Percentiles rank a stretch among this genome's conserved stretches.
phyloP scores from a whole-genome alignment of 2,329 filamentous ascomycete genomes.

The Botryotinia globosa region DNA sequence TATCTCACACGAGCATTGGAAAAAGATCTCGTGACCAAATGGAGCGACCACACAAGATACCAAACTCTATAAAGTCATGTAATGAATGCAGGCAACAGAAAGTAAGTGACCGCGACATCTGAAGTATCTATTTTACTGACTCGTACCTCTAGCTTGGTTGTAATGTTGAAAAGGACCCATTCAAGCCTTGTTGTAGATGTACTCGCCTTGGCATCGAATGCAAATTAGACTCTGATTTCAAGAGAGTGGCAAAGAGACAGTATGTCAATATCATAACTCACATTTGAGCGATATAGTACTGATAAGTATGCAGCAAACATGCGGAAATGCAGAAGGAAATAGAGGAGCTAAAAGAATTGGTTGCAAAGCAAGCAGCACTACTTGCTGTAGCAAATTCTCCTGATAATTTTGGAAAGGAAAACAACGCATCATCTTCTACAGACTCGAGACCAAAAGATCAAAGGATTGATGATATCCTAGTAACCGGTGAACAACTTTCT shows the following conservation, averaged over 20 bases:
- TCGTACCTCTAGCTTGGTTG: slow-evolving; percentile 55
- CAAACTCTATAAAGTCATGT: slow-evolving; percentile 20
- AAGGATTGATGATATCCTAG: slow-evolving; percentile 20
- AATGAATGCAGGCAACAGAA: slow-evolving; percentile 66
- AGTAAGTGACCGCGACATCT: slow-evolving; percentile 42
- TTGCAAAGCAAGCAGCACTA: slow-evolving; percentile 19
- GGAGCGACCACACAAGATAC: slow-evolving; percentile 13
- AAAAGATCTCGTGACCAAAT: slow-evolving; percentile 18
- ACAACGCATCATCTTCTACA: slow-evolving; percentile 44
- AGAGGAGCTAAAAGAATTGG: slow-evolving; percentile 46
- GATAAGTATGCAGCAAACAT: slow-evolving; percentile 49
- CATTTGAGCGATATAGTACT: not conserved
- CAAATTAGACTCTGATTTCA: slow-evolving; percentile 68
- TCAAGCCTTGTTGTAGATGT: slow-evolving; percentile 59
- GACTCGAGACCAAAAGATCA: slow-evolving; percentile 29
- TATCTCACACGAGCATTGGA: slow-evolving; percentile 5
- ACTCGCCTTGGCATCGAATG: slow-evolving; percentile 60
- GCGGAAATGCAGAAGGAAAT: slow-evolving; percentile 61
- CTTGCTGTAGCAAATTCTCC: slow-evolving; percentile 39
- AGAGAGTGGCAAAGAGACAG: slow-evolving; percentile 57
- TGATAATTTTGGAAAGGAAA: slow-evolving; percentile 52
- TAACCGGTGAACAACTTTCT: slow-evolving; percentile 22
- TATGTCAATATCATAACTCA: not conserved
- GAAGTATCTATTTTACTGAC: not conserved
- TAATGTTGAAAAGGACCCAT: slow-evolving; percentile 64